Evolutionary conservation across 1,284 basidiomycete species (phyloP), one percentile per base, ranked within the genome.

Genomic region (Trichosporon sp.): DNA sequence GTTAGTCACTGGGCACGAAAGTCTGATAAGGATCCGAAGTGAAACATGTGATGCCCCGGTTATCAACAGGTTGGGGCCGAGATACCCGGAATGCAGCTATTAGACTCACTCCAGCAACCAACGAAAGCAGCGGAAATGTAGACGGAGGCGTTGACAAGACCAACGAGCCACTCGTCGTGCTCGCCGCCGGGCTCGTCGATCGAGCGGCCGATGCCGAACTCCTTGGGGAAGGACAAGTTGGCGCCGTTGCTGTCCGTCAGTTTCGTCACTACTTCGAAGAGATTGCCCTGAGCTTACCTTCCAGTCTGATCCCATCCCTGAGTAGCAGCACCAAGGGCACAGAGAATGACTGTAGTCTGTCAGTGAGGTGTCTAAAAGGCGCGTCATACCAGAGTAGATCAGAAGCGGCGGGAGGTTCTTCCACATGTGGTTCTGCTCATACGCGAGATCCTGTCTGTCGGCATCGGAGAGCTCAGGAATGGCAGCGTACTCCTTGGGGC

Each of bases 81-180:
- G n/a, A n/a, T n/a, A n/a, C n/a, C n/a, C n/a, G n/a, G n/a, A n/a
- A n/a, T n/a, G n/a, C n/a, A n/a, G n/a, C n/a, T n/a, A 13, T 37
- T 13, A 13, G 13, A 52, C 46, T 27, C 25, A 29, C 46, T 27
- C 88, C 62, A 63, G 29, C 33, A 32, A 14, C 57, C 62, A 16
- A 70, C 23, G 37, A 66, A 75, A 71, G 67, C 84, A 79, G 72
- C 70, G 71, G 82, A 73, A 71, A 88, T 83, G 79, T 91, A 91
- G 19, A 89, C 89, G 0, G 87, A 88, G 13, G 87, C 85, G 73
- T 90, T 91, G 64, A 92, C 85, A 21, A 90, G 78, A 44, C 90
- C 90, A 25, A 89, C 81, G 3, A 91, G 69, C 62, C 60, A 67
- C 40, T 64, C 62, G 29, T 62, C 65, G 1, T 52, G 40, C 37